Conservation (phyloP, 306 rosid species). For the Sicyos edulis region DNA sequence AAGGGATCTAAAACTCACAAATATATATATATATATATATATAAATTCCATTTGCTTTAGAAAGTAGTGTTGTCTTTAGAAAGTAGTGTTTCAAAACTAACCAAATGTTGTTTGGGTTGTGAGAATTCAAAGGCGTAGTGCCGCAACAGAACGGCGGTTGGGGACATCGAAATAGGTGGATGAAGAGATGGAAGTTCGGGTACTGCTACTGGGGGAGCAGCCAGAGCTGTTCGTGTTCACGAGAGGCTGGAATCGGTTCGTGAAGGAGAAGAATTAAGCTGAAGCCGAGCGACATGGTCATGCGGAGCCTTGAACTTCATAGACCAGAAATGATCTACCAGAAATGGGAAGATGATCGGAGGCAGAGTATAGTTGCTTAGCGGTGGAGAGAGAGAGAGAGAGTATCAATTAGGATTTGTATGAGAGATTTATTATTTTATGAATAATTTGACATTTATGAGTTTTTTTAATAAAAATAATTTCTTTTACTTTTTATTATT, state of each 20-base stretch:
- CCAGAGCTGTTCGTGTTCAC: constrained; percentile 50
- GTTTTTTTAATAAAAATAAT: too few species aligned
- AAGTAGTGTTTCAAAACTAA: neutral
- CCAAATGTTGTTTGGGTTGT: constrained; percentile 1
- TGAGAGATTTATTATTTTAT: too few species aligned
- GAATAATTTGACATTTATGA: too few species aligned
- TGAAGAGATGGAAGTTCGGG: constrained; percentile 42
- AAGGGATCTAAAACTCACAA: too few species aligned
- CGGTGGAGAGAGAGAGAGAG: constrained; percentile 6
- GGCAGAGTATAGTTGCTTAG: constrained; percentile 18
- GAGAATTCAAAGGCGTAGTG: constrained; percentile 64
- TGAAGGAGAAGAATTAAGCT: constrained; percentile 41
- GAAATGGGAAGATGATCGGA: constrained; percentile 7
- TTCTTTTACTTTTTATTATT: too few species aligned
- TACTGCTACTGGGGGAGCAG: constrained; percentile 50
- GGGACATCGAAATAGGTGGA: constrained; percentile 52
- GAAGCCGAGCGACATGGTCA: constrained; percentile 39
- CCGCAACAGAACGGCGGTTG: constrained; percentile 81
- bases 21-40: too few species aligned
- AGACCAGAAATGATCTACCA: constrained; percentile 29
- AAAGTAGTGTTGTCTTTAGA: neutral
- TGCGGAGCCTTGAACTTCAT: constrained; percentile 35
- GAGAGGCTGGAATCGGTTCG: constrained; percentile 52
- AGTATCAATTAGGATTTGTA: neutral
- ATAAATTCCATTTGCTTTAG: neutral